Evolutionary conservation across 768 basidiomycete species (phyloP), one percentile per base, ranked within the genome.

Genomic region (Termitomyces sp.): DNA sequence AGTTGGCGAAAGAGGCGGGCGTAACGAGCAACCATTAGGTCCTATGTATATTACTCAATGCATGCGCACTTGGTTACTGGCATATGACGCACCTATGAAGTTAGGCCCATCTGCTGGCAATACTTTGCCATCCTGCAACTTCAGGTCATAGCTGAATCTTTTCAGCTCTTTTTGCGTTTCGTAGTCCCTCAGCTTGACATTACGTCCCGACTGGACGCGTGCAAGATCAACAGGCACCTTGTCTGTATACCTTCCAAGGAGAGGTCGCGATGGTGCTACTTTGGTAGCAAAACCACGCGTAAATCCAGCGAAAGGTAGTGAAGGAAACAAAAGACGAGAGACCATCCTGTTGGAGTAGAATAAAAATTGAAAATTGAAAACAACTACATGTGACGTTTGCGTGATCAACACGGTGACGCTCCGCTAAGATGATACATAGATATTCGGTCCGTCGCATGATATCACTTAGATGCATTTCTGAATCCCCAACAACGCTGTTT

Each of bases 121-220:
- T 1, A 60, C 55, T 18, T 36, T 34, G 0, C 56, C 56, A 36
- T 46, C 24, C 31, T 57, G 44, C 29, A 57, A 37, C 22, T 57
- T 60, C 33, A 60, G 8, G n/a, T 60, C 60, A 46, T 57, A 61
- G 29, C 60, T 54, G 29, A 54, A 54, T 42, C 60, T 36, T 41
- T 61, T 61, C 28, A 54, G 36, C 42, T 54, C 53, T n/a, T n/a
- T n/a, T n/a, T n/a, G n/a, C n/a, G 56, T 54, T 16, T 57, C 60
- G 39, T 57, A 57, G 29, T 61, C 56, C 29, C 60, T 37, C 16
- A 61, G 33, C 42, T 33, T 61, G 28, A 57, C 60, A 26, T 54
- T 49, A n/a, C 33, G 24, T 15, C 60, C 49, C 12, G 56, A 54
- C 39, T 61, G 56, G 12, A 61, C 56, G 29, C 52, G 56, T 8